Evolutionary conservation across 2,329 filamentous ascomycete species (phyloP).

Genomic region (Epichloe festucae): DNA sequence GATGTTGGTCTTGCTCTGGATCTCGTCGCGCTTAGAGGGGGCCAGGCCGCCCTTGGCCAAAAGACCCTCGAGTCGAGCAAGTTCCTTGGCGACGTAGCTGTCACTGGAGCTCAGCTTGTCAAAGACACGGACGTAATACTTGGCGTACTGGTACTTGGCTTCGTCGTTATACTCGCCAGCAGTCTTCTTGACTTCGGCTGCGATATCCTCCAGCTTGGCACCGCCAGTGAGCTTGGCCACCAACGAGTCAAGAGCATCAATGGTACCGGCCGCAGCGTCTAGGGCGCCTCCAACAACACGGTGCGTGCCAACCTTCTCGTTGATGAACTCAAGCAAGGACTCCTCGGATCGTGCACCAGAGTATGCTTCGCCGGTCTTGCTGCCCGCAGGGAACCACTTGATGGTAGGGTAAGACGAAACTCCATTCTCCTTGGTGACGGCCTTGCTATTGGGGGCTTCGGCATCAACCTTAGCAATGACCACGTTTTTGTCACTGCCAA

Average conservation of each 20-base stretch:
- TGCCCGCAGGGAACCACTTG: constrained; percentile 89
- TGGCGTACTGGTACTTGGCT: constrained; percentile 61
- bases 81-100: constrained; percentile 74
- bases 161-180: constrained; percentile 50
- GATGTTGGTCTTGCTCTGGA: constrained; percentile 78
- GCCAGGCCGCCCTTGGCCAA: constrained; percentile 78
- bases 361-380: constrained; percentile 59
- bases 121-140: constrained; percentile 89
- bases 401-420: constrained; percentile 89
- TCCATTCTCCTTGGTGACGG: constrained; percentile 59
- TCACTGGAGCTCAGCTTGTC: constrained; percentile 71
- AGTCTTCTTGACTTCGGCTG: constrained; percentile 59
- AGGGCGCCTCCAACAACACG: constrained; percentile 71
- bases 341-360: constrained; percentile 62
- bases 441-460: constrained; percentile 76
- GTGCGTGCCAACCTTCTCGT: constrained; percentile 79
- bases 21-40: constrained; percentile 76
- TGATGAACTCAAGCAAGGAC: constrained; percentile 69
- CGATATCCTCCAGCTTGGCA: constrained; percentile 47
- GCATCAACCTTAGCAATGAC: constrained; percentile 92
- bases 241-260: constrained; percentile 64
- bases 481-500: constrained; percentile 62
- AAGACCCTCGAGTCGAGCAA: constrained; percentile 64
- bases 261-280: constrained; percentile 65
- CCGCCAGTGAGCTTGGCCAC: constrained; percentile 61